phyloP scores from a whole-genome alignment of 768 basidiomycete species.

The Rubroboletus satanas region DNA sequence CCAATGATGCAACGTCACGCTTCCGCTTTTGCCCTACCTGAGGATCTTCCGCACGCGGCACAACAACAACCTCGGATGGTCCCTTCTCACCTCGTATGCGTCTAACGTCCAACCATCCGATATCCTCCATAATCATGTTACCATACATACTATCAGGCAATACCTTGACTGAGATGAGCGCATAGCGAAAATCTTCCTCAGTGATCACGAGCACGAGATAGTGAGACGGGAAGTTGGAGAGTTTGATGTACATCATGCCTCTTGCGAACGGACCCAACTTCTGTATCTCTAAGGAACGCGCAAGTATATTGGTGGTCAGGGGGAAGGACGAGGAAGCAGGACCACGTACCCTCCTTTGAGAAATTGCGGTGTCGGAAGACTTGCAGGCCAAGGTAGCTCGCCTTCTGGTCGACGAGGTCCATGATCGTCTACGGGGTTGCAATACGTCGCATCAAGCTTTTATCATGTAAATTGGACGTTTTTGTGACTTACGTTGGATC shows the following conservation, averaged over 20 bases:
- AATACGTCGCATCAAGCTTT: background rate
- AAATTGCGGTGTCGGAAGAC: conserved; percentile 70
- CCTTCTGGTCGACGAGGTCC: conserved; percentile 80
- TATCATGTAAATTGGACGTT: background rate
- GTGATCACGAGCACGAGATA: conserved; percentile 83
- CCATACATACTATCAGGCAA: conserved; percentile 52
- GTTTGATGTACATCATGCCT: conserved; percentile 69
- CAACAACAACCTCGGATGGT: conserved; percentile 9
- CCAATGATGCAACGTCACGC: conserved; percentile 13
- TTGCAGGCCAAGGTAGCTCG: conserved; percentile 78
- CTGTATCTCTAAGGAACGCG: conserved; percentile 47
- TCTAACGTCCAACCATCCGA: conserved; percentile 71
- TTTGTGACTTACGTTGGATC: conserved; percentile 52
- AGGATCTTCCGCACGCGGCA: conserved; percentile 15
- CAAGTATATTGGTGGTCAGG: background rate
- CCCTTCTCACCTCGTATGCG: conserved; percentile 54
- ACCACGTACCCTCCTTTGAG: conserved; percentile 49
- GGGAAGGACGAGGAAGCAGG: conserved; percentile 1
- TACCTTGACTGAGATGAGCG: conserved; percentile 66
- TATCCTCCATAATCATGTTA: conserved; percentile 68
- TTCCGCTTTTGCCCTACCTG: conserved; percentile 31
- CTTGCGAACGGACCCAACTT: conserved; percentile 67
- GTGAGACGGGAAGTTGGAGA: conserved; percentile 72
- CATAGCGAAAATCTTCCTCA: conserved; percentile 75
- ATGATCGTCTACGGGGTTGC: conserved; percentile 64